A percentile compares a stretch with the other conserved stretches of the same genome.
Conservation (phyloP, 345 rosid species). For the Adansonia digitata region DNA sequence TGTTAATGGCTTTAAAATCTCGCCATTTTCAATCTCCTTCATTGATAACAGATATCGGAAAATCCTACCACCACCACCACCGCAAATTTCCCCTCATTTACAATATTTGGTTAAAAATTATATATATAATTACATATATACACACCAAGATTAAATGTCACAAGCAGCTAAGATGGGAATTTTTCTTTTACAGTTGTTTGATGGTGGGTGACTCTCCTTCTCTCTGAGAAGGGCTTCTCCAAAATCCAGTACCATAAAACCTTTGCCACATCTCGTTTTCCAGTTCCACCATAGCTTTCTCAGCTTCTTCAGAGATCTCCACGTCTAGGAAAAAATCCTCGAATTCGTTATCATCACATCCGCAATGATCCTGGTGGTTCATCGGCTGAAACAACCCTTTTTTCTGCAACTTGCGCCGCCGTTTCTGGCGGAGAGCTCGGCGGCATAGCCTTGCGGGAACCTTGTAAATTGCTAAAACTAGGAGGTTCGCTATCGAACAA, state of each 20-base stretch:
- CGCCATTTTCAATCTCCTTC: too few species aligned
- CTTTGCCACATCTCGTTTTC: conserved; percentile 61
- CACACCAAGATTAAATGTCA: too few species aligned
- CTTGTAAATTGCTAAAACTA: conserved; percentile 51
- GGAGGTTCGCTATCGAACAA: conserved; percentile 41
- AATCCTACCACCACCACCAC: too few species aligned
- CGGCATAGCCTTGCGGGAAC: conserved; percentile 54
- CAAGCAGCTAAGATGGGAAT: too few species aligned
- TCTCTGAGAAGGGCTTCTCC: conserved; percentile 64
- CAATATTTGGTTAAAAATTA: too few species aligned
- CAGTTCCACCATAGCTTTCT: conserved; percentile 29
- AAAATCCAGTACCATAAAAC: conserved; percentile 56
- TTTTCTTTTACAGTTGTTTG: neutral
- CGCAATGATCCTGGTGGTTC: conserved; percentile 17
- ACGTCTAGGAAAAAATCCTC: neutral
- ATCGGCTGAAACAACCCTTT: conserved; percentile 31
- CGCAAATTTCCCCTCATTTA: too few species aligned
- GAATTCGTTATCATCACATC: conserved; percentile 29
- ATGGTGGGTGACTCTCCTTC: conserved; percentile 24
- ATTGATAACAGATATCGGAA: too few species aligned
- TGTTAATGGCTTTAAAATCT: too few species aligned
- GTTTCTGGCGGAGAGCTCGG: conserved; percentile 32
- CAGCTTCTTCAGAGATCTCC: conserved; percentile 8
- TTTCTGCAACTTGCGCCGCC: conserved; percentile 29
- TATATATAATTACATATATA: too few species aligned